These are phyloP conservation scores for Byssoonygena ceratinophila DNA, from an alignment of 2,329 filamentous ascomycete genomes.

Conservation along the genomic window DNA sequence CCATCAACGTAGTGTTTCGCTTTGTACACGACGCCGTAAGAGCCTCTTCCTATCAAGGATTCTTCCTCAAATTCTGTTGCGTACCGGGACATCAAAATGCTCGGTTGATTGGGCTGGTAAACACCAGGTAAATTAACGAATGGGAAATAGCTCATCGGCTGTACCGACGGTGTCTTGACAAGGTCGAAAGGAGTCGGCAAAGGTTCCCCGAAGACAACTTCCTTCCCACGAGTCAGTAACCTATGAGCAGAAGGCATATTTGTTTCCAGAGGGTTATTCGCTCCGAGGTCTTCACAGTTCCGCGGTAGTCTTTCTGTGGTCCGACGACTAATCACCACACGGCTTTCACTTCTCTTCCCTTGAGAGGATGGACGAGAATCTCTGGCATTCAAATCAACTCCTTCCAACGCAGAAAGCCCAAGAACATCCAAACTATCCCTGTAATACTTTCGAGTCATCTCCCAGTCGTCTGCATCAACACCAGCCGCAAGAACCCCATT, in stretches of 20 bases:
- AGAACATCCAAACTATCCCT: slow-evolving; percentile 36
- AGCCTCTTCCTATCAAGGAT: slow-evolving; percentile 51
- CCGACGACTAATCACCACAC: background rate
- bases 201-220: background rate
- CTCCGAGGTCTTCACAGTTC: background rate
- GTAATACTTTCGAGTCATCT: slow-evolving; percentile 31
- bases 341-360: slow-evolving; percentile 18
- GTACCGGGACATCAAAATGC: slow-evolving; percentile 33
- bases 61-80: slow-evolving; percentile 44
- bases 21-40: slow-evolving; percentile 55
- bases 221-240: slow-evolving; percentile 13
- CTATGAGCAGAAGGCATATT: slow-evolving; percentile 6
- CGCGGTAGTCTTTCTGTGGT: background rate
- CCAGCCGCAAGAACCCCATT: slow-evolving; percentile 34
- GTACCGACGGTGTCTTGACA: slow-evolving; percentile 8
- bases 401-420: slow-evolving; percentile 30
- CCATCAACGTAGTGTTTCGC: slow-evolving; percentile 52
- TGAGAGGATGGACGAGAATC: slow-evolving; percentile 18
- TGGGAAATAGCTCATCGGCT: slow-evolving; percentile 16
- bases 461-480: slow-evolving; percentile 31
- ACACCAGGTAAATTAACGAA: slow-evolving; percentile 14
- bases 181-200: slow-evolving; percentile 6
- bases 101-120: slow-evolving; percentile 10
- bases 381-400: slow-evolving; percentile 23
- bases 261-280: background rate